Conservation (phyloP, 148 eudicot genomes). For the Cornus florida region DNA sequence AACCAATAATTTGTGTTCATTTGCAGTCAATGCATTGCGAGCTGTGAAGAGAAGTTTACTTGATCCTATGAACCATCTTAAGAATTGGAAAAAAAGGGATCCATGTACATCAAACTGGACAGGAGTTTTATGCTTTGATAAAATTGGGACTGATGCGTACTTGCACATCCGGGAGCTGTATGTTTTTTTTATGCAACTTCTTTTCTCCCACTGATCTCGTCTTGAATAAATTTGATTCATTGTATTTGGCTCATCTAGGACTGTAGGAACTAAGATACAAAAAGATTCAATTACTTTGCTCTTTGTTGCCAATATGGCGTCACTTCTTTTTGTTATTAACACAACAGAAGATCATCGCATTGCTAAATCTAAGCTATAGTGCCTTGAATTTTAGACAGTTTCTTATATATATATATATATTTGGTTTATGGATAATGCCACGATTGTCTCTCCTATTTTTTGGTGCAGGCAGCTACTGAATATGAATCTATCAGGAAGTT, state of each 20-base stretch:
- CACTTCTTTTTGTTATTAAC: neutral
- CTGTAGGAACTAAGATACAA: conserved; percentile 5
- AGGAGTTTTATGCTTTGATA: conserved; percentile 54
- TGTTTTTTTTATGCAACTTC: conserved; percentile 15
- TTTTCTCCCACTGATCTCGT: neutral
- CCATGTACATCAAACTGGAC: conserved; percentile 72
- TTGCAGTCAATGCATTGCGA: conserved; percentile 57
- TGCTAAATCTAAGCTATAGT: neutral
- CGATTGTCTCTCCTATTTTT: conserved; percentile 8
- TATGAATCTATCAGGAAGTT: conserved; percentile 70
- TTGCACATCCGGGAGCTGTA: conserved; percentile 67
- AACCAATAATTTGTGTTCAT: neutral
- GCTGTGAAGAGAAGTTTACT: conserved; percentile 41
- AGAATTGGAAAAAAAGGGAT: conserved; percentile 61
- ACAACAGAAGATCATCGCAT: neutral
- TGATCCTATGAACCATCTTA: conserved; percentile 54
- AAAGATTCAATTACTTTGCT: neutral
- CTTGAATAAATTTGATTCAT: neutral
- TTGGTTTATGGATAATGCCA: neutral
- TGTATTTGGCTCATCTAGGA: neutral
- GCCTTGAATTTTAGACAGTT: neutral
- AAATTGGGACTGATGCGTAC: conserved; percentile 38
- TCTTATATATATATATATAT: too few relatives aligned
- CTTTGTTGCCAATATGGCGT: neutral
- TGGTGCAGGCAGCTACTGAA: conserved; percentile 59